Evolutionary conservation across 2,329 filamentous ascomycete genomes (phyloP).

Genomic region (Ciborinia camelliae): DNA sequence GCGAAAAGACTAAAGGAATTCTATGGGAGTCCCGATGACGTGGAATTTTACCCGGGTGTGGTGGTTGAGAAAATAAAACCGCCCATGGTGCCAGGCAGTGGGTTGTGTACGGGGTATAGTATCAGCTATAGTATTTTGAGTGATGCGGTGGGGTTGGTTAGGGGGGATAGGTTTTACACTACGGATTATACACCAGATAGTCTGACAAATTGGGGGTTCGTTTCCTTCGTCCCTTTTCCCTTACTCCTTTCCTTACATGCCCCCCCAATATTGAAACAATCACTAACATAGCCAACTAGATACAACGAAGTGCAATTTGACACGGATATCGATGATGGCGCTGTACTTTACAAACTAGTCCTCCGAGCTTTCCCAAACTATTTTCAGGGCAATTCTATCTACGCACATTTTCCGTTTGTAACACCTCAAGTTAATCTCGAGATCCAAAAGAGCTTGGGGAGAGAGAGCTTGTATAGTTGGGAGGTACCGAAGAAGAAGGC

Average conservation of each 20-base stretch:
- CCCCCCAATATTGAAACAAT: background rate
- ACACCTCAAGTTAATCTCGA: constrained; percentile 67
- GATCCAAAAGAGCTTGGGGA: constrained; percentile 61
- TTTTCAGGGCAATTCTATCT: constrained; percentile 72
- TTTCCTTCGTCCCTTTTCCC: constrained; percentile 40
- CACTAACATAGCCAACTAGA: background rate
- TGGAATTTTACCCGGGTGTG: constrained; percentile 68
- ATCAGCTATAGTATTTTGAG: constrained; percentile 55
- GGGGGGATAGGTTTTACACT: constrained; percentile 57
- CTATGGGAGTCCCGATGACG: constrained; percentile 56
- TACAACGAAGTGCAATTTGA: constrained; percentile 12
- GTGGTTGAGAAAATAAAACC: constrained; percentile 58
- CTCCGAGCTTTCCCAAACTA: constrained; percentile 73
- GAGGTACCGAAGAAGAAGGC: constrained; percentile 28
- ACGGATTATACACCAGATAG: constrained; percentile 53
- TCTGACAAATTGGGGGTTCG: constrained; percentile 77
- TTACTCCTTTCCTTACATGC: background rate
- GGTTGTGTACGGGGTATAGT: constrained; percentile 52
- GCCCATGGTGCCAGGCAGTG: constrained; percentile 49
- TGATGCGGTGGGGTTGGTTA: constrained; percentile 57
- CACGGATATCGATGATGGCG: constrained; percentile 66
- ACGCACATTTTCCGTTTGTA: constrained; percentile 60
- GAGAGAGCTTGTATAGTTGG: constrained; percentile 29
- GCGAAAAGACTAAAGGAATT: constrained; percentile 62
- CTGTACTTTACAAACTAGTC: constrained; percentile 79